Evolutionary conservation across 345 rosid species (phyloP), one percentile per base, ranked within the genome.

Genomic region (Populus euphratica): DNA sequence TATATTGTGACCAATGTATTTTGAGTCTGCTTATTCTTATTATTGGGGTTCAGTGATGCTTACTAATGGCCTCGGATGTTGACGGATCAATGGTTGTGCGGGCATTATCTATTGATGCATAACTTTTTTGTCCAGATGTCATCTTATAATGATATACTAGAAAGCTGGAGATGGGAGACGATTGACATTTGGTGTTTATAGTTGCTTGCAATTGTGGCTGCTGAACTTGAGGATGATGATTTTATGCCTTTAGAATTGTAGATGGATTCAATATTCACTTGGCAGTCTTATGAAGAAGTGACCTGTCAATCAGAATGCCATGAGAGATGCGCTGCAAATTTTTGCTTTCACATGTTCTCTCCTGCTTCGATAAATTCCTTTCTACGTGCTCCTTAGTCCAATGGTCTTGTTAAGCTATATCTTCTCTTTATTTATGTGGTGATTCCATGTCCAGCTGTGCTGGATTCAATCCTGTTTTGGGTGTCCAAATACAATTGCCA

Each of bases 371-470:
- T n/a, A 69, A 56, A 29, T 5, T 27, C 20, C 6, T 25, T 12
- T 18, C 5, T 56, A 66, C 17, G 14, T 6, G 18, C 75, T 64
- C 63, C 50, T 72, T 77, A 31, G 7, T 73, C 31, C 9, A 29
- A 21, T 11, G n/a, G 20, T 67, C 10, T 16, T 72, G 18, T 36
- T 72, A 31, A 36, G 20, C 38, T 21, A 73, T 21, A 10, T 43
- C 11, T 27, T 43, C 7, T 63, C 69, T 59, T 72, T 27, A 6
- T 17, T 71, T 69, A 18, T 56, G 16, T 17, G 5, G 65, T 16
- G 76, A 50, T 69, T 79, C 25, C 47, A 41, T 65, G 61, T 52
- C 33, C 23, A 38, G 27, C 63, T 68, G n/a, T 50, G 23, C 35
- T 52, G 23, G 18, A 36, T 12, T 43, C 13, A 10, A 13, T 9